Conservation (phyloP, 768 basidiomycete species). For the Suillus subalutaceus region DNA sequence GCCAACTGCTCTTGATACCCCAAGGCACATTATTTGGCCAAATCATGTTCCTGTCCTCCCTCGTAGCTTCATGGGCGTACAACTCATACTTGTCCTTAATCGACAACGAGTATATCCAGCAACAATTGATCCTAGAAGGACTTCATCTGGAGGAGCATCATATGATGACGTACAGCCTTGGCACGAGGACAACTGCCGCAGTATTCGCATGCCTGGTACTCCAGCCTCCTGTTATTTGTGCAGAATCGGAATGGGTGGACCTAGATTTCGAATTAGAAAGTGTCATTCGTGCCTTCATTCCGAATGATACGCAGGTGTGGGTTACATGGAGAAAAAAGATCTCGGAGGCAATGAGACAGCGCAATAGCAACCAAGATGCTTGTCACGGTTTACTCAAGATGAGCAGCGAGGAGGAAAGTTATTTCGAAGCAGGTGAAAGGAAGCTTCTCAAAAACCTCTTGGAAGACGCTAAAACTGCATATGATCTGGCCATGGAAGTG, state of each 20-base stretch:
- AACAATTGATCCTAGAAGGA: constrained; percentile 16
- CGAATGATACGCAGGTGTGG: constrained; percentile 14
- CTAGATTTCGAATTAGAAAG: background rate
- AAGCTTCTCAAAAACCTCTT: background rate
- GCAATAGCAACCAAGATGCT: background rate
- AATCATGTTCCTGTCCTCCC: constrained; percentile 34
- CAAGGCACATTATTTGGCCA: constrained; percentile 38
- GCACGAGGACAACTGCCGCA: constrained; percentile 10
- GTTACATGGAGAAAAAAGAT: constrained; percentile 3
- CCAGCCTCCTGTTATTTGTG: background rate
- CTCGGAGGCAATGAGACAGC: background rate
- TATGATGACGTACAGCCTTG: constrained; percentile 8
- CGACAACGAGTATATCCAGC: constrained; percentile 28
- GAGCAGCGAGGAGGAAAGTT: background rate
- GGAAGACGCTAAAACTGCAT: background rate
- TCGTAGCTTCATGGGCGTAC: constrained; percentile 36
- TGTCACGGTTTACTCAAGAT: background rate
- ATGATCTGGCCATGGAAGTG: background rate
- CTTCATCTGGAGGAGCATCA: background rate
- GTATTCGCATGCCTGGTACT: constrained; percentile 12
- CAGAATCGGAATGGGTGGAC: background rate
- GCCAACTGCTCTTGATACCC: constrained; percentile 39
- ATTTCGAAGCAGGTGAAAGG: background rate
- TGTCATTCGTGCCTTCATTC: constrained; percentile 9
- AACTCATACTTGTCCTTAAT: constrained; percentile 33